These are phyloP conservation scores for Hypomyces perniciosus DNA, from an alignment of 2,329 filamentous ascomycete species.

Conservation along the genomic window DNA sequence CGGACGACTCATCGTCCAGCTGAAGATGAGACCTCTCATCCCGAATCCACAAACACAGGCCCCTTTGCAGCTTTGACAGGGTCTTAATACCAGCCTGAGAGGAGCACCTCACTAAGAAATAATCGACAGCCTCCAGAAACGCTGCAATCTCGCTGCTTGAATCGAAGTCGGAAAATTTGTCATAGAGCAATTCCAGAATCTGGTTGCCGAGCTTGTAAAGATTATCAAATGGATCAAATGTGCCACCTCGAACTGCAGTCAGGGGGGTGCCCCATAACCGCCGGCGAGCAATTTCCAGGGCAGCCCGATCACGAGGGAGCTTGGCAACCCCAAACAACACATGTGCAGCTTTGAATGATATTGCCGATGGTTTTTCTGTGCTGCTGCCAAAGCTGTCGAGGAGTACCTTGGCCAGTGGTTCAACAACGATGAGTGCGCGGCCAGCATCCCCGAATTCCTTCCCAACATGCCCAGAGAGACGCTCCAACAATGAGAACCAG, in stretches of 20 bases:
- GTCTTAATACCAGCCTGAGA: constrained; percentile 46
- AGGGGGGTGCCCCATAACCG: constrained; percentile 53
- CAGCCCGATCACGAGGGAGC: constrained; percentile 54
- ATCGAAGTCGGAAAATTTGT: constrained; percentile 33
- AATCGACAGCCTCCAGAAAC: constrained; percentile 49
- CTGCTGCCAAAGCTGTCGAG: constrained; percentile 27
- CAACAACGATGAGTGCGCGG: constrained; percentile 60
- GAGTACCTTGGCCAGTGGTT: constrained; percentile 59
- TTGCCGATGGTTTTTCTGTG: constrained; percentile 16
- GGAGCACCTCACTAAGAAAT: constrained; percentile 47
- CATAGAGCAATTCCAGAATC: constrained; percentile 51
- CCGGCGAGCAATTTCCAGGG: constrained; percentile 58
- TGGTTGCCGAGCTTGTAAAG: constrained; percentile 56
- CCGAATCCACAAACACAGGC: constrained; percentile 57
- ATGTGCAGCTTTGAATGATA: constrained; percentile 30
- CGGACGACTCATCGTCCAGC: constrained; percentile 33
- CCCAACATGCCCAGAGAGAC: constrained; percentile 50
- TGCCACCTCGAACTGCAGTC: constrained; percentile 32
- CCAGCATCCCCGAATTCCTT: constrained; percentile 62
- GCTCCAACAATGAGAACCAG: constrained; percentile 52
- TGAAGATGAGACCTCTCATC: constrained; percentile 45
- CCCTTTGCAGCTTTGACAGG: constrained; percentile 55
- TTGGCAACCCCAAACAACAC: constrained; percentile 42
- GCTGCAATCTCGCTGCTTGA: constrained; percentile 30
- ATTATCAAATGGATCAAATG: constrained; percentile 58